These are phyloP conservation scores for Apiotrichum porosum DNA, from an alignment of 1,284 basidiomycete genomes.

Conservation along the genomic window DNA sequence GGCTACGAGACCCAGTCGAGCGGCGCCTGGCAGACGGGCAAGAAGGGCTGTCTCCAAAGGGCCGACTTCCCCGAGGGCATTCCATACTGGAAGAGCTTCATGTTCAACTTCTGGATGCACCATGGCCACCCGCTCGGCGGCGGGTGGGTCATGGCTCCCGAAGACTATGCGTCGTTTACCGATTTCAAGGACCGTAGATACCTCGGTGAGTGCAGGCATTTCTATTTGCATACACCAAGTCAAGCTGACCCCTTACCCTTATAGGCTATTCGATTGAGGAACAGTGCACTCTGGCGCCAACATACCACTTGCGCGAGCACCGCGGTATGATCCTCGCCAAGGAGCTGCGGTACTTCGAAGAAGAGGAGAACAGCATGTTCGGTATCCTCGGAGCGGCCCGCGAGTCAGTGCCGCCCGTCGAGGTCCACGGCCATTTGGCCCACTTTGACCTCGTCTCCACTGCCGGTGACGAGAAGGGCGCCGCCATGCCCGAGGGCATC, in stretches of 20 bases:
- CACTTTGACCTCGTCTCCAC: slow-evolving; percentile 29
- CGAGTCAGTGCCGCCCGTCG: slow-evolving; percentile 2
- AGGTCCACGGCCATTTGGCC: slow-evolving; percentile 5
- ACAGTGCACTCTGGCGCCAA: slow-evolving; percentile 22
- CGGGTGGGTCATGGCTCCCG: slow-evolving; percentile 43
- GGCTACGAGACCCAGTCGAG: slow-evolving; percentile 4
- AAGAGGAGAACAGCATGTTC: slow-evolving; percentile 3
- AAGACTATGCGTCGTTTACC: slow-evolving; percentile 30
- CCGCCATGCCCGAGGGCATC: slow-evolving; percentile 4
- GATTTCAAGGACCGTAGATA: slow-evolving; percentile 30
- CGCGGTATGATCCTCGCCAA: slow-evolving; percentile 47
- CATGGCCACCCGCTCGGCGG: slow-evolving; percentile 30
- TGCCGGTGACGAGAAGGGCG: slow-evolving; percentile 12
- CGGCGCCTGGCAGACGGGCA: slow-evolving; percentile 10
- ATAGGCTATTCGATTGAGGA: slow-evolving; percentile 47
- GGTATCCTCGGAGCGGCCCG: slow-evolving; percentile 4
- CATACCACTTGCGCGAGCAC: slow-evolving; percentile 26
- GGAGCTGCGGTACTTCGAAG: slow-evolving; percentile 32
- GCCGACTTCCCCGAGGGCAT: slow-evolving; percentile 28
- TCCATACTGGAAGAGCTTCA: slow-evolving; percentile 43
- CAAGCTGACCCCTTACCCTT: neutral
- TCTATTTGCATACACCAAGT: neutral
- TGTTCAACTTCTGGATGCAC: slow-evolving; percentile 38
- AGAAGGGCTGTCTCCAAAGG: slow-evolving; percentile 18
- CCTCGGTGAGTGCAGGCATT: slow-evolving; percentile 36